Conservation (phyloP, 2,329 filamentous ascomycete species). For the Camptophora hylomeconis region DNA sequence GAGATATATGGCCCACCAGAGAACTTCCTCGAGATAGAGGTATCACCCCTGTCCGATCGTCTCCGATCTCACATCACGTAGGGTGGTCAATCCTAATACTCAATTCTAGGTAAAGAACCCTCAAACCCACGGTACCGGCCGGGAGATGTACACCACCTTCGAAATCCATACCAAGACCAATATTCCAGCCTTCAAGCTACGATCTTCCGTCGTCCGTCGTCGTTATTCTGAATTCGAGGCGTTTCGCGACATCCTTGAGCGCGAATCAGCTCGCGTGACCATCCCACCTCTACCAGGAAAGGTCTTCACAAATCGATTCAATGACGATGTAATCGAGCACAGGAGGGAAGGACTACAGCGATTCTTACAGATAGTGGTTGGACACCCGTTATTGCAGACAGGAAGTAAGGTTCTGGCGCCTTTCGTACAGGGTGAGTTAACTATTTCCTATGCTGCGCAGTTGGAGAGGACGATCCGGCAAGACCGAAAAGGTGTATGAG, state of each 20-base stretch:
- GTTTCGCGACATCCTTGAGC: slow-evolving; percentile 94
- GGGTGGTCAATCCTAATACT: slow-evolving; percentile 1
- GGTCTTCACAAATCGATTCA: slow-evolving; percentile 96
- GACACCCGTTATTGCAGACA: slow-evolving; percentile 90
- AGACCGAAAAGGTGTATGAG: too few relatives aligned
- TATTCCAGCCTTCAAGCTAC: slow-evolving; percentile 96
- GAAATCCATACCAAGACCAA: slow-evolving; percentile 97
- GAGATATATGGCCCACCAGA: slow-evolving; percentile 98
- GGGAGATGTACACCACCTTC: slow-evolving; percentile 97
- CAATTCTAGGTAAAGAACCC: slow-evolving; percentile 68
- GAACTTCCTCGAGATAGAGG: slow-evolving; percentile 98
- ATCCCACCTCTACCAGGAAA: slow-evolving; percentile 94
- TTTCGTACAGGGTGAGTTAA: slow-evolving; percentile 75
- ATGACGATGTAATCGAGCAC: slow-evolving; percentile 95
- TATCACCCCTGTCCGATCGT: slow-evolving; percentile 23
- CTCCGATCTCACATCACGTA: slow-evolving; percentile 2
- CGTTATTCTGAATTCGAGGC: slow-evolving; percentile 98
- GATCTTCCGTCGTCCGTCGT: slow-evolving; percentile 72
- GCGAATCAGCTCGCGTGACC: slow-evolving; percentile 75
- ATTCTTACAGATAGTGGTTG: slow-evolving; percentile 94
- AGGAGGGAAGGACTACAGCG: slow-evolving; percentile 81
- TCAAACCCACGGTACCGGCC: slow-evolving; percentile 84
- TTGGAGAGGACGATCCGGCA: neutral
- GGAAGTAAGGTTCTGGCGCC: slow-evolving; percentile 92
- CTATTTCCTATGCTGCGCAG: neutral